Percentiles rank a stretch among this genome's conserved stretches.
Conservation (phyloP, 2,329 filamentous ascomycete species). For the Fusarium scirpi region DNA sequence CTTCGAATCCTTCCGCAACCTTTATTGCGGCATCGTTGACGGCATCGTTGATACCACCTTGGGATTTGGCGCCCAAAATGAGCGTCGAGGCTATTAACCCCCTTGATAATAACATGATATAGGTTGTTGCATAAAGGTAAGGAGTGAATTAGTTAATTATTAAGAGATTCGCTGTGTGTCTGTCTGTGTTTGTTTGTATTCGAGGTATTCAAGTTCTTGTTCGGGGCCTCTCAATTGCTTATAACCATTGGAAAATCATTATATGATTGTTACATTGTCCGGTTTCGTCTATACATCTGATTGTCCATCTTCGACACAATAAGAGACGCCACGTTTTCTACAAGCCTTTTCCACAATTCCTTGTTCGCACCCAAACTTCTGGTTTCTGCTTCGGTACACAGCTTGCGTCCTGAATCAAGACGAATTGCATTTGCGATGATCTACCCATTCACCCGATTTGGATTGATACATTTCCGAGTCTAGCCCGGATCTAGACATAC, state of each 20-base stretch:
- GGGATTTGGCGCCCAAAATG: slow-evolving; percentile 26
- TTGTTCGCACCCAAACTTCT: slow-evolving; percentile 19
- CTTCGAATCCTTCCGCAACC: slow-evolving; percentile 24
- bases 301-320: neutral
- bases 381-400: no score
- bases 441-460: no score
- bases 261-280: neutral
- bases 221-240: slow-evolving; percentile 12
- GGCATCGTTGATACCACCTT: slow-evolving; percentile 22
- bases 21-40: neutral
- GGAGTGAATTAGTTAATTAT: slow-evolving; percentile 17
- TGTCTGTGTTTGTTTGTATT: no score
- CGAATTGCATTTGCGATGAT: no score
- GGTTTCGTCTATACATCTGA: slow-evolving; percentile 13
- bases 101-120: slow-evolving; percentile 36
- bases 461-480: no score
- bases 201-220: neutral
- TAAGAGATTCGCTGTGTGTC: slow-evolving; percentile 1
- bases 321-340: slow-evolving; percentile 25
- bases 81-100: slow-evolving; percentile 34
- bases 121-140: slow-evolving; percentile 31
- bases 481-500: no score
- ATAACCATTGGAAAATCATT: slow-evolving; percentile 12
- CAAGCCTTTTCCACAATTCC: neutral
- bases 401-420: no score